A percentile compares a stretch with the other conserved stretches of the same genome.
Evolutionary conservation across 345 rosid species (phyloP).

Genomic region (Eucalyptus rudis): DNA sequence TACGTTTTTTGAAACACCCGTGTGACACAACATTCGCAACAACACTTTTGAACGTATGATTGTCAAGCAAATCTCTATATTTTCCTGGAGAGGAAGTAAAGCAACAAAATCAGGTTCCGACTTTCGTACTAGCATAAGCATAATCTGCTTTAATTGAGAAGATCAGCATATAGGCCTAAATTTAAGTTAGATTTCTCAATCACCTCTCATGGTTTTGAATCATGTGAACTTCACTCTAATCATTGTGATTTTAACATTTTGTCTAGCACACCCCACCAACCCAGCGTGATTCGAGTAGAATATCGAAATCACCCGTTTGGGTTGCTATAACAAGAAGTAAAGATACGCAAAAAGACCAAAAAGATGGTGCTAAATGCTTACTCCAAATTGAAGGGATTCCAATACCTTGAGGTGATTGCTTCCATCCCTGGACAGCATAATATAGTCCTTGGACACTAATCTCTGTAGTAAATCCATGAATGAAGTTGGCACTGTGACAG

Average conservation of each 20-base stretch:
- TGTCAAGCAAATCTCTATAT: not conserved
- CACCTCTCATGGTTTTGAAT: not conserved
- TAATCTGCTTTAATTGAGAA: not conserved
- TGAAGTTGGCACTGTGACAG: not conserved
- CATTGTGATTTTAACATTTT: not conserved
- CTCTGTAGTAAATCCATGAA: not conserved
- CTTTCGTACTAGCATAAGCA: not conserved
- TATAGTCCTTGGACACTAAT: not conserved
- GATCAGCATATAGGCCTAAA: not conserved
- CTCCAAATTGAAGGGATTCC: not conserved
- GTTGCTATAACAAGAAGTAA: not conserved
- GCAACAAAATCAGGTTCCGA: fast-evolving
- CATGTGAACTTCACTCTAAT: not conserved
- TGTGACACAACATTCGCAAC: fast-evolving
- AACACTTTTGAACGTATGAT: not conserved
- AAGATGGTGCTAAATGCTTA: not conserved
- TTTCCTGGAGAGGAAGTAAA: not conserved
- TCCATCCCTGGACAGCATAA: not conserved
- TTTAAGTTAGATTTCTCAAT: not conserved
- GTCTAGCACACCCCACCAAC: not conserved
- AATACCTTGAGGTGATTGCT: not conserved
- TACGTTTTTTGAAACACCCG: fast-evolving
- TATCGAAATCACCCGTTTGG: not conserved
- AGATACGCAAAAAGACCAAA: not conserved
- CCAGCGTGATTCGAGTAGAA: fast-evolving